A percentile compares a stretch with the other conserved stretches of the same genome.
phyloP scores from a whole-genome alignment of 495 filamentous ascomycete species.

The Durotheca rogersii region DNA sequence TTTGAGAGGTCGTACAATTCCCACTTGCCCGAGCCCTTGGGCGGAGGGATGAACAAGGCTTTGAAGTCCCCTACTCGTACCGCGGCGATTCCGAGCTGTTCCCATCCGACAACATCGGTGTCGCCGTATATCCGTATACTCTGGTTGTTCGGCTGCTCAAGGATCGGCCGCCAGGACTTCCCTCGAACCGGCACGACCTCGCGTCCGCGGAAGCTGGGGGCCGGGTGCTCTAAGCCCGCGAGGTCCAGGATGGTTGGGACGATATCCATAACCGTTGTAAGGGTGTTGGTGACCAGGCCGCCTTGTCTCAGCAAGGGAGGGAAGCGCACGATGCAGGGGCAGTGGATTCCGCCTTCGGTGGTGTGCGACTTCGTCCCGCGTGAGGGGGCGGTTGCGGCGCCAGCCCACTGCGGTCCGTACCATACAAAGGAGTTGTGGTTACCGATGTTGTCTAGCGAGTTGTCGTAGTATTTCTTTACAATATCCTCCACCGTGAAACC shows the following conservation, averaged over 20 bases:
- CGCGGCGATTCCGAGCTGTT: constrained; percentile 38
- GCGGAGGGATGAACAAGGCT: constrained; percentile 33
- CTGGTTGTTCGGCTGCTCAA: constrained; percentile 38
- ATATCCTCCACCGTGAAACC: constrained; percentile 50
- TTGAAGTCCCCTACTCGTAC: constrained; percentile 44
- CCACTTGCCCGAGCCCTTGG: constrained; percentile 29
- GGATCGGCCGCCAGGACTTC: constrained; percentile 28
- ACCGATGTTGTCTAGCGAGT: constrained; percentile 61
- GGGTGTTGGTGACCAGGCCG: constrained; percentile 53
- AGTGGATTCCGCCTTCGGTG: constrained; percentile 61
- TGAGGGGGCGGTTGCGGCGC: constrained; percentile 64
- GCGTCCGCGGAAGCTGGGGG: constrained; percentile 54
- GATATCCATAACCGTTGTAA: constrained; percentile 66
- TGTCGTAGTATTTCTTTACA: constrained; percentile 63
- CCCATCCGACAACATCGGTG: constrained; percentile 35
- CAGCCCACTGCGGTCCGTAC: constrained; percentile 66
- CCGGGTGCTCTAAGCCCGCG: constrained; percentile 59
- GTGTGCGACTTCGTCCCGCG: constrained; percentile 63
- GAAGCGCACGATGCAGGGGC: constrained; percentile 58
- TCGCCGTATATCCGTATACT: constrained; percentile 32
- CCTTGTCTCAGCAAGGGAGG: constrained; percentile 32
- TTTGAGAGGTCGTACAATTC: constrained; percentile 40
- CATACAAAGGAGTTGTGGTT: constrained; percentile 63
- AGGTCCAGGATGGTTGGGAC: constrained; percentile 62
- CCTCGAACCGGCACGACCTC: constrained; percentile 60